phyloP scores from a whole-genome alignment of 306 rosid genomes.

The Phaseolus lunatus region DNA sequence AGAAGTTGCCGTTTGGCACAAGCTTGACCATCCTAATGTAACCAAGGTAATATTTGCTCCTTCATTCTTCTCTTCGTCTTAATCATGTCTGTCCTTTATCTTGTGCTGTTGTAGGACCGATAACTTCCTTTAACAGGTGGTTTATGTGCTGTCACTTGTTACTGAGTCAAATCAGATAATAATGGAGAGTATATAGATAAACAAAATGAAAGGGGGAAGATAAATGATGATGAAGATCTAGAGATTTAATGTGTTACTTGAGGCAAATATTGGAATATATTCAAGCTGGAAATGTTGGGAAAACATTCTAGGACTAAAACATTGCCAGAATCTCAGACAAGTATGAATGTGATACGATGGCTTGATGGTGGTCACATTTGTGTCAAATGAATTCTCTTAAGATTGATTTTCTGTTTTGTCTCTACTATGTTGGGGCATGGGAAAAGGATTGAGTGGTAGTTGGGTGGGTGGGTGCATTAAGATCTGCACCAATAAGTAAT shows the following conservation, averaged over 20 bases:
- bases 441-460: conserved; percentile 1
- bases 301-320: neutral
- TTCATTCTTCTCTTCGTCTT: neutral
- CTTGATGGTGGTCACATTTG: conserved; percentile 3
- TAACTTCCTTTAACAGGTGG: neutral
- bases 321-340: too few species aligned
- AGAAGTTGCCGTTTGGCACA: conserved; percentile 99
- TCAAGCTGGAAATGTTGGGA: neutral
- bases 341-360: neutral
- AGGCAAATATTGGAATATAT: neutral
- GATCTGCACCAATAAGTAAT: neutral
- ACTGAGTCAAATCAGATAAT: neutral
- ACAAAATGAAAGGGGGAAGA: neutral
- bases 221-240: neutral
- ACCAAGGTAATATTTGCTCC: conserved; percentile 72
- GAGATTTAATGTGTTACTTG: neutral
- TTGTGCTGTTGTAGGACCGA: neutral
- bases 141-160: neutral
- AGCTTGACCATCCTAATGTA: conserved; percentile 98
- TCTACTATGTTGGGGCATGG: neutral
- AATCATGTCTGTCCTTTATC: conserved; percentile 15
- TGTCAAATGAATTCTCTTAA: neutral
- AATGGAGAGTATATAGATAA: neutral
- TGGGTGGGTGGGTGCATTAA: conserved; percentile 8
- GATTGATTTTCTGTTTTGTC: neutral